phyloP scores from a whole-genome alignment of 805 yeast genomes.

The Candida endomychidarum region DNA sequence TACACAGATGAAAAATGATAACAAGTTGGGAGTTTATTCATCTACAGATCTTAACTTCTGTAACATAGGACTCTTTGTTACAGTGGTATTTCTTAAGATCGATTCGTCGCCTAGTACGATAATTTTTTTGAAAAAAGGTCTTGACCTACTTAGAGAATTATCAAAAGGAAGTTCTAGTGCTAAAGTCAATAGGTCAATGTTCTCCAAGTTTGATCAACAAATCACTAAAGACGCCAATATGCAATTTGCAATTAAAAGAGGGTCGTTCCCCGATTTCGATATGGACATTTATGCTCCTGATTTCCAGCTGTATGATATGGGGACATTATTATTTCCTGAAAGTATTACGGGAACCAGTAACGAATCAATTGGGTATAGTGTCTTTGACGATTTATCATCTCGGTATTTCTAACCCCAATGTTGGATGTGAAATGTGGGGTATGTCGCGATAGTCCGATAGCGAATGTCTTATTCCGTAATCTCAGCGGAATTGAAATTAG shows the following conservation, averaged over 20 bases:
- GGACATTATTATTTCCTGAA: slow-evolving; percentile 1
- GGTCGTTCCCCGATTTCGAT: not conserved
- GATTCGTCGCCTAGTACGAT: slow-evolving; percentile 17
- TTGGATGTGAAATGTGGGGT: too few species aligned
- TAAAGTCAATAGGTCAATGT: slow-evolving; percentile 4
- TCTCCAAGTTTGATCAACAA: not conserved
- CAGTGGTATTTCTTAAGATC: slow-evolving; percentile 15
- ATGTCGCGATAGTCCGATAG: too few species aligned
- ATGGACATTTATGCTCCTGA: not conserved
- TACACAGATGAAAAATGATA: slow-evolving; percentile 14
- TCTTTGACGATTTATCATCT: slow-evolving; percentile 1
- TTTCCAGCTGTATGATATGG: slow-evolving; percentile 1
- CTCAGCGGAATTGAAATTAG: not conserved
- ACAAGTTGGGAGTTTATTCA: slow-evolving; percentile 17
- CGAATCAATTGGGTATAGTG: not conserved
- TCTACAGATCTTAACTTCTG: slow-evolving; percentile 19
- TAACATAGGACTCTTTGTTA: slow-evolving; percentile 16
- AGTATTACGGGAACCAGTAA: not conserved
- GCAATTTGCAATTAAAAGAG: not conserved
- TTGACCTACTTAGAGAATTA: slow-evolving; percentile 14
- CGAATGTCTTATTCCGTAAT: too few species aligned
- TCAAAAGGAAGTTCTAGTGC: slow-evolving; percentile 18
- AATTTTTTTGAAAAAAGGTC: slow-evolving; percentile 15
- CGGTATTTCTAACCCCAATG: not conserved
- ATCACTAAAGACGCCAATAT: not conserved